These are phyloP conservation scores for Xylaria palmicola DNA, from an alignment of 495 filamentous ascomycete genomes.

Conservation along the genomic window DNA sequence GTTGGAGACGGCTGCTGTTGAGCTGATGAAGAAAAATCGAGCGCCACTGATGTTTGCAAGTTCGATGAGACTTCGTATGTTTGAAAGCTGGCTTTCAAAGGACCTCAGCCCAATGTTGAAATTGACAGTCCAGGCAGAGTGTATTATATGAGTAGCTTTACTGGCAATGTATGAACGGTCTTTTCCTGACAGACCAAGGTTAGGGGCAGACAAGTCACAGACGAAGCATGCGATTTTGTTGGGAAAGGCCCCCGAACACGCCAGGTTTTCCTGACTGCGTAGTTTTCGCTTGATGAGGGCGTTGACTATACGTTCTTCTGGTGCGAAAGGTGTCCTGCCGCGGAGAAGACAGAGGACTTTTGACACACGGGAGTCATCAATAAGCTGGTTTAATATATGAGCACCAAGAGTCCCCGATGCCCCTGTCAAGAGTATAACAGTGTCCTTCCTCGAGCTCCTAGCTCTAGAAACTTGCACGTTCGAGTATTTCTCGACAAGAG, in stretches of 20 bases:
- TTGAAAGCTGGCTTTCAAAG: constrained; percentile 55
- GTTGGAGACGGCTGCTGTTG: constrained; percentile 44
- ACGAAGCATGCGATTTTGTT: constrained; percentile 24
- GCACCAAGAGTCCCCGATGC: constrained; percentile 59
- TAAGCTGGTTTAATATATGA: constrained; percentile 48
- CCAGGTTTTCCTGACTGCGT: not conserved
- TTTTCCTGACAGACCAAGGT: constrained; percentile 41
- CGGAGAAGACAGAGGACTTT: constrained; percentile 57
- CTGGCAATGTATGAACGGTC: constrained; percentile 36
- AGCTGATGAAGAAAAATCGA: constrained; percentile 53
- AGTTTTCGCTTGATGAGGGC: constrained; percentile 37
- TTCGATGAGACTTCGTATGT: constrained; percentile 51
- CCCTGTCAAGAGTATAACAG: constrained; percentile 52
- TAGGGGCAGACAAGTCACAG: constrained; percentile 33
- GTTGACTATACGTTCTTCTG: constrained; percentile 45
- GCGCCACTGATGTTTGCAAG: constrained; percentile 47
- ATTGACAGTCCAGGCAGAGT: constrained; percentile 69
- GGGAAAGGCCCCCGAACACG: not conserved
- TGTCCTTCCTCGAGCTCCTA: constrained; percentile 19
- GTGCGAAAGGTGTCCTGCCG: constrained; percentile 27
- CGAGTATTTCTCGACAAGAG: constrained; percentile 15
- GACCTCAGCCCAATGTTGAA: constrained; percentile 57
- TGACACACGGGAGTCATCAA: constrained; percentile 37
- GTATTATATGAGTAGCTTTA: constrained; percentile 51
- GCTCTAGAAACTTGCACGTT: not conserved